These are phyloP conservation scores for Trypanosoma platydactyli DNA, from an alignment of 208 protist genomes.

Conservation along the genomic window DNA sequence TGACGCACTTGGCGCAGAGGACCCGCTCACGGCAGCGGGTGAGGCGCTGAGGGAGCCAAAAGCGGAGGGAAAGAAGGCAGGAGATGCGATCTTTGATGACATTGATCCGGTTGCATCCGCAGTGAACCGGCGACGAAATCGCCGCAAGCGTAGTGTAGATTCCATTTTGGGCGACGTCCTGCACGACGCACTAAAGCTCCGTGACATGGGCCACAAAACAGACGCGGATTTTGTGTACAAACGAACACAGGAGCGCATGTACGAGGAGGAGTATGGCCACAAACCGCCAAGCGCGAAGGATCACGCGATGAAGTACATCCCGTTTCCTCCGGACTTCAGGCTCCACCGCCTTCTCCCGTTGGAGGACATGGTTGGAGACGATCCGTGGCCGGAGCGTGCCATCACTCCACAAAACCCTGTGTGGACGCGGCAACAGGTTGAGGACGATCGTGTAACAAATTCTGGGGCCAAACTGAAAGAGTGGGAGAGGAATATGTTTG, in stretches of 20 bases:
- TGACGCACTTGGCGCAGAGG: slow-evolving; percentile 54
- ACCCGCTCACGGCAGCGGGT: slow-evolving; percentile 47
- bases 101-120: slow-evolving; percentile 31
- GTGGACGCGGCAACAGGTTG: slow-evolving; percentile 48
- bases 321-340: slow-evolving; percentile 70
- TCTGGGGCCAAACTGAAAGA: slow-evolving; percentile 40
- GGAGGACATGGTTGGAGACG: slow-evolving; percentile 32
- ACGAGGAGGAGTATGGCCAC: slow-evolving; percentile 81
- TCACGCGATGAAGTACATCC: slow-evolving; percentile 60
- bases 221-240: slow-evolving; percentile 85
- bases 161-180: slow-evolving; percentile 79
- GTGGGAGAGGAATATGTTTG: slow-evolving; percentile 59
- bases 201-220: slow-evolving; percentile 82
- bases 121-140: slow-evolving; percentile 47
- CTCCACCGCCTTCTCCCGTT: slow-evolving; percentile 66
- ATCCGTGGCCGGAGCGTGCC: slow-evolving; percentile 80
- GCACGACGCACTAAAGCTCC: slow-evolving; percentile 73
- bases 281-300: slow-evolving; percentile 73
- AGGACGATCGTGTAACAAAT: slow-evolving; percentile 42
- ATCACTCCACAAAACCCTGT: slow-evolving; percentile 80
- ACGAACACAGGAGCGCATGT: slow-evolving; percentile 77
- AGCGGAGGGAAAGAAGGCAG: slow-evolving; percentile 10
- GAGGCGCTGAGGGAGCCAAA: slow-evolving; percentile 21
- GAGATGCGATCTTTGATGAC: slow-evolving; percentile 25
- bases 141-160: slow-evolving; percentile 62